Evolutionary conservation across 2,329 filamentous ascomycete species (phyloP).

Genomic region (Aspergillus pseudonomiae): DNA sequence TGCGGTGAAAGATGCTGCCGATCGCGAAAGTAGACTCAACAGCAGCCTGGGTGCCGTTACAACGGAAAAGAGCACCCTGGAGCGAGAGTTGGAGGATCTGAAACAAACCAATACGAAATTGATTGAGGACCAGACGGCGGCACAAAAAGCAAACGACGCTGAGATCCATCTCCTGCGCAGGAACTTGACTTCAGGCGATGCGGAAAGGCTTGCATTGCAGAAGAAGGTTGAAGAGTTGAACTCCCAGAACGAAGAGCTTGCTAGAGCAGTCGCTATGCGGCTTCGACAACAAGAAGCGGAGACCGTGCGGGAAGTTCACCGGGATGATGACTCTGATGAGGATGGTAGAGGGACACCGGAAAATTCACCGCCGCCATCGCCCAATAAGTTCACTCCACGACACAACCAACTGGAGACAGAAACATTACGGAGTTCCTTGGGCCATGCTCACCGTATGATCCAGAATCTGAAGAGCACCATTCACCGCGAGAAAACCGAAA

Average conservation of each 20-base stretch:
- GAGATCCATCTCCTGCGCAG: constrained; percentile 84
- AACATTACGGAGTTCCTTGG: constrained; percentile 89
- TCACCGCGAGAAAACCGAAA: constrained; percentile 97
- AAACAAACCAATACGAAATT: constrained; percentile 78
- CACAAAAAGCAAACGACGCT: constrained; percentile 82
- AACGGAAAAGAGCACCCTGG: constrained; percentile 73
- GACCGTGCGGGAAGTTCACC: constrained; percentile 59
- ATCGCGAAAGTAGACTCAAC: constrained; percentile 80
- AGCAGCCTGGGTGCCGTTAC: constrained; percentile 71
- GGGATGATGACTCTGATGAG: constrained; percentile 66
- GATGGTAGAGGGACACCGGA: constrained; percentile 77
- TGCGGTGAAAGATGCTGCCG: constrained; percentile 72
- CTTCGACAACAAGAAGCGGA: constrained; percentile 69
- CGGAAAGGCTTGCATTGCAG: constrained; percentile 76
- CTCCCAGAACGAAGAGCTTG: constrained; percentile 87
- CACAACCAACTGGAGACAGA: constrained; percentile 93
- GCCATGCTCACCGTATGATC: constrained; percentile 94
- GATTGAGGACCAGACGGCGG: constrained; percentile 74
- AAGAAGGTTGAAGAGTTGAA: constrained; percentile 86
- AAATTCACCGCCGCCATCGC: constrained; percentile 86
- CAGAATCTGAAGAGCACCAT: constrained; percentile 93
- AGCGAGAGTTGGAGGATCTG: constrained; percentile 89
- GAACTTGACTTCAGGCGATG: constrained; percentile 75
- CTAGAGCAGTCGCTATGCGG: constrained; percentile 77
- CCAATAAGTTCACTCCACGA: constrained; percentile 86